Conservation (phyloP, 116 monocot genomes). For the Cymodocea nodosa region DNA sequence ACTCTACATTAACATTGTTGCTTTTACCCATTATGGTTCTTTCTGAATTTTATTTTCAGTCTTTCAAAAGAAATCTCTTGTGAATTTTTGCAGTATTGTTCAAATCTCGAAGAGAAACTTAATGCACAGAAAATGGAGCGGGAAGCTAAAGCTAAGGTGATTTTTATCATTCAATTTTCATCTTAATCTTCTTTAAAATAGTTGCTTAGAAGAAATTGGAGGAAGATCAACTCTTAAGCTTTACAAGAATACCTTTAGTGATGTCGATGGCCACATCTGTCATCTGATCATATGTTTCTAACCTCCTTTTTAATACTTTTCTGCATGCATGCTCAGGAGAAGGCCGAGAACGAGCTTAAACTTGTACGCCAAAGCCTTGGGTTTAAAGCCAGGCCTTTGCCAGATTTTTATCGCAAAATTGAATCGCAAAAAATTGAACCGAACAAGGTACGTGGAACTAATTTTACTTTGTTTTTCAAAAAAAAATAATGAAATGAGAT, state of each 20-base stretch:
- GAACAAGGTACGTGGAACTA: background rate
- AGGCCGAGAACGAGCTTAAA: slow-evolving; percentile 14
- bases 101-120: slow-evolving; percentile 16
- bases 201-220: too few species aligned
- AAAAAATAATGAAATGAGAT: too few species aligned
- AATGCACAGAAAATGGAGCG: slow-evolving; percentile 12
- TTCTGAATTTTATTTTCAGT: too few species aligned
- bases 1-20: too few species aligned
- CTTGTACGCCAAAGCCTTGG: slow-evolving; percentile 14
- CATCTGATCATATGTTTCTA: background rate
- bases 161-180: background rate
- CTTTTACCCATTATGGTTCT: too few species aligned
- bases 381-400: slow-evolving; percentile 17
- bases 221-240: too few species aligned
- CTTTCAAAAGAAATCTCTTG: background rate
- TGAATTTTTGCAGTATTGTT: slow-evolving; percentile 7
- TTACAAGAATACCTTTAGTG: too few species aligned
- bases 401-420: slow-evolving; percentile 11
- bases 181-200: background rate
- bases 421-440: background rate
- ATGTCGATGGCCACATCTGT: too few species aligned
- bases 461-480: too few species aligned
- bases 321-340: slow-evolving; percentile 4
- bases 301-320: background rate
- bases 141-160: slow-evolving; percentile 12